phyloP scores from a whole-genome alignment of 768 basidiomycete species.

The Leccinum boreale region DNA sequence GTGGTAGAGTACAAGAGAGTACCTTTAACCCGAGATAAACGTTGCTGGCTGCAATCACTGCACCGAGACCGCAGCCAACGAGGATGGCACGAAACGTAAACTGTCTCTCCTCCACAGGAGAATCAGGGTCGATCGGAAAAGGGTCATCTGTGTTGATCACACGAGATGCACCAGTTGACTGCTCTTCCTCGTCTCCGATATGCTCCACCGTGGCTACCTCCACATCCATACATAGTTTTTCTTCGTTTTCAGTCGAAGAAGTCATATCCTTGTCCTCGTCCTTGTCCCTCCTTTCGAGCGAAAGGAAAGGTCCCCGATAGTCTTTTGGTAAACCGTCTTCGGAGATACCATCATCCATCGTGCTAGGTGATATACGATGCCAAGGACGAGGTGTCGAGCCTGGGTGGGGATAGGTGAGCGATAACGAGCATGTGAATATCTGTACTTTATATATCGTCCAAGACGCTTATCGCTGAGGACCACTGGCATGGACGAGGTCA shows the following conservation, averaged over 20 bases:
- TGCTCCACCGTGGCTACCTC: slow-evolving; percentile 1
- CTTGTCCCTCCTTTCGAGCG: neutral
- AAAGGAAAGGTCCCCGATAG: neutral
- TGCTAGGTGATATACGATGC: neutral
- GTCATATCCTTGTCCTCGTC: neutral
- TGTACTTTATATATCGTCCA: neutral
- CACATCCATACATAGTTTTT: neutral
- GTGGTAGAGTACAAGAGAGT: neutral
- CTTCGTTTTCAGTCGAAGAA: neutral
- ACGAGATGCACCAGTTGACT: neutral
- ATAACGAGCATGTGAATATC: neutral
- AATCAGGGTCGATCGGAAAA: slow-evolving; percentile 52
- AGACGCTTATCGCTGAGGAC: slow-evolving; percentile 9
- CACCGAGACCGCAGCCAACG: slow-evolving; percentile 50
- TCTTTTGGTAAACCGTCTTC: neutral
- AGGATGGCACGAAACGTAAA: slow-evolving; percentile 51
- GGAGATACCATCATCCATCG: neutral
- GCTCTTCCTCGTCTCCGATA: neutral
- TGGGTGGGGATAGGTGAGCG: neutral
- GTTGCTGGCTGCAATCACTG: slow-evolving; percentile 57
- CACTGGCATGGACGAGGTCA: neutral
- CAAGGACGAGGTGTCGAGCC: neutral
- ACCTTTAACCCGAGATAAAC: slow-evolving; percentile 65
- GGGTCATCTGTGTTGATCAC: slow-evolving; percentile 34
- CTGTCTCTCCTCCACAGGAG: slow-evolving; percentile 40